Conservation (phyloP, 805 yeast genomes). For the Pichia nanzhaoensis region DNA sequence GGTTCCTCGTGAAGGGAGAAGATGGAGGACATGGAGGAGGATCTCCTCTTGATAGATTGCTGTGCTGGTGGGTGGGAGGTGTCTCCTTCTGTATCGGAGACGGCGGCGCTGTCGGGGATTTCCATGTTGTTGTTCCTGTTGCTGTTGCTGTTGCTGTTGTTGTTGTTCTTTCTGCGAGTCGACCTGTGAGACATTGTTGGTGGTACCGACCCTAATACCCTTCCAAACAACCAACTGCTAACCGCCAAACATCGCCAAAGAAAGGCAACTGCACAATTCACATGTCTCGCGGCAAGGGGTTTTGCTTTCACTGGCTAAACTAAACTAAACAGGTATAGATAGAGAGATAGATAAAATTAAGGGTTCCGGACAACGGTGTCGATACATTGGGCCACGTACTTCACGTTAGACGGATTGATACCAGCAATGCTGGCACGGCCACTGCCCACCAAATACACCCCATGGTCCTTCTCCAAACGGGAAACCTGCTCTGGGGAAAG, state of each 20-base stretch:
- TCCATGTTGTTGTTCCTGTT: background rate
- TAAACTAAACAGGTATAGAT: too few relatives aligned
- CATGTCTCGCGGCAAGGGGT: too few relatives aligned
- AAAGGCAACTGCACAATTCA: too few relatives aligned
- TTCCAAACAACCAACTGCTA: too few relatives aligned
- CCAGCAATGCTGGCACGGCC: slow-evolving; percentile 97
- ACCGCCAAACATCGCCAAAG: too few relatives aligned
- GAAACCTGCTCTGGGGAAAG: slow-evolving; percentile 68
- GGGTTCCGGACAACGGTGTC: slow-evolving; percentile 58
- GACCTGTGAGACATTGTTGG: background rate
- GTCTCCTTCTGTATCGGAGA: slow-evolving; percentile 25
- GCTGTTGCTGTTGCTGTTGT: too few relatives aligned
- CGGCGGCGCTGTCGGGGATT: slow-evolving; percentile 11
- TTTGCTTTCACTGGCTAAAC: too few relatives aligned
- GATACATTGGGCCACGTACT: slow-evolving; percentile 71
- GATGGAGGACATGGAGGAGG: slow-evolving; percentile 34
- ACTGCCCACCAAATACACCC: slow-evolving; percentile 68
- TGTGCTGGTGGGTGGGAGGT: slow-evolving; percentile 9
- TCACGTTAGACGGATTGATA: slow-evolving; percentile 70
- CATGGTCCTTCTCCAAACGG: slow-evolving; percentile 70
- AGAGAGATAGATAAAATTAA: too few relatives aligned
- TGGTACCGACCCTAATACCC: too few relatives aligned
- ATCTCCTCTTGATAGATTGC: slow-evolving; percentile 21
- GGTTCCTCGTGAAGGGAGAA: slow-evolving; percentile 51
- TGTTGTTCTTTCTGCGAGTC: background rate